Percentiles rank a stretch among this genome's conserved stretches.
These are phyloP conservation scores for Mytilinidion resinicola DNA, from an alignment of 495 filamentous ascomycete species.

Conservation along the genomic window DNA sequence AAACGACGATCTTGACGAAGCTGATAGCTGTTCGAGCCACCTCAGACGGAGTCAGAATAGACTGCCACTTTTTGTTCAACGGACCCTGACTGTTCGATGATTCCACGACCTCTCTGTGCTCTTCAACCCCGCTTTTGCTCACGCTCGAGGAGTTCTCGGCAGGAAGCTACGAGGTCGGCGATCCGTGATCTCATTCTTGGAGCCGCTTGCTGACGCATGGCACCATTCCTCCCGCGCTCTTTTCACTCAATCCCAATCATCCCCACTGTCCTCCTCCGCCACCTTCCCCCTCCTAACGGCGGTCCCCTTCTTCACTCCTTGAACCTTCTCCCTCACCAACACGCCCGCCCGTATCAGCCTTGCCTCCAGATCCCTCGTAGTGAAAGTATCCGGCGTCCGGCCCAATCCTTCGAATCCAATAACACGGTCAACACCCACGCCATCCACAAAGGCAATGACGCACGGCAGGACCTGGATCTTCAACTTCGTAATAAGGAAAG, in stretches of 20 bases:
- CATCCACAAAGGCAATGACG: slow-evolving; percentile 67
- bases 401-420: slow-evolving; percentile 71
- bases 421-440: slow-evolving; percentile 58
- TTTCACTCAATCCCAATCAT: slow-evolving; percentile 59
- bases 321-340: slow-evolving; percentile 49
- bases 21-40: too few relatives aligned
- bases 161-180: too few relatives aligned
- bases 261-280: slow-evolving; percentile 37
- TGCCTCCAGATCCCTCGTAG: slow-evolving; percentile 56
- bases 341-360: slow-evolving; percentile 55
- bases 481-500: slow-evolving; percentile 65
- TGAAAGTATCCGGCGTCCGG: slow-evolving; percentile 54
- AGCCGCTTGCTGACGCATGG: too few relatives aligned
- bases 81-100: too few relatives aligned
- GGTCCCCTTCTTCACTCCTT: slow-evolving; percentile 27
- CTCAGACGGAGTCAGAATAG: too few relatives aligned
- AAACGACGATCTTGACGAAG: too few relatives aligned
- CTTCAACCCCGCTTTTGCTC: too few relatives aligned
- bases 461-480: slow-evolving; percentile 67
- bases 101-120: too few relatives aligned
- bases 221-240: too few relatives aligned
- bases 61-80: too few relatives aligned
- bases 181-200: too few relatives aligned
- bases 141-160: too few relatives aligned
- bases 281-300: slow-evolving; percentile 34